Evolutionary conservation across 1,284 basidiomycete genomes (phyloP), one percentile per base, ranked within the genome.

Genomic region (Cryptococcus sp.): DNA sequence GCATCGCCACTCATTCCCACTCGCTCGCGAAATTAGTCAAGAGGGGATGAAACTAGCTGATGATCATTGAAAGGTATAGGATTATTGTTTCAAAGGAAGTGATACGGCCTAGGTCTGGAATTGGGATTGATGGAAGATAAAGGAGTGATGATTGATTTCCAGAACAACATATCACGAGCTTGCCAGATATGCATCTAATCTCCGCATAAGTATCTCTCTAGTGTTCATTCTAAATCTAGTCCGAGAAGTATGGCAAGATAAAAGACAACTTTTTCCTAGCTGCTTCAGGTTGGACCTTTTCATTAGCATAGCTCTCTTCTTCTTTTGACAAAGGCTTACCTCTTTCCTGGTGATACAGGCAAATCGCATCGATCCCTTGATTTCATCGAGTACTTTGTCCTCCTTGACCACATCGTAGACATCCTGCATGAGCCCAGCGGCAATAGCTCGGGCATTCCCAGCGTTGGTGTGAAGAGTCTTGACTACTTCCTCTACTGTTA

Each of bases 401-500:
- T 65, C 78, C 55, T 72, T 67, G 7, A 83, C 80, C 18, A 81
- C 83, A 1, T 78, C 74, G 62, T 90, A 83, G 4, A 97, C 79
- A 19, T 86, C 85, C 45, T 89, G 86, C 31, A 96, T 80, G 51
- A 97, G 81, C 9, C 82, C 81, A 1, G 82, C 85, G 0, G 88
- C 78, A 56, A 81, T 76, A 28, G 74, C 68, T 52, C 90, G 84
- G 18, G 89, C 87, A 3, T 87, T 87, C 22, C 85, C 82, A 0
- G 91, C 91, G 69, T 98, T 98, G 19, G 82, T 81, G 58, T 85
- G 81, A 28, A 97, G 82, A 0, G 87, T 91, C 74, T 89, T 87
- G 79, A 93, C 81, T 25, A 97, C 91, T 60, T 76, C 73, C 5
- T 87, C 84, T 0, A 91, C 86, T 1, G 91, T 96, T 45, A 97